Percentiles rank a stretch among this genome's conserved stretches.
These are phyloP conservation scores for Aspergillus sp. DNA, from an alignment of 2,329 filamentous ascomycete genomes.

Conservation along the genomic window DNA sequence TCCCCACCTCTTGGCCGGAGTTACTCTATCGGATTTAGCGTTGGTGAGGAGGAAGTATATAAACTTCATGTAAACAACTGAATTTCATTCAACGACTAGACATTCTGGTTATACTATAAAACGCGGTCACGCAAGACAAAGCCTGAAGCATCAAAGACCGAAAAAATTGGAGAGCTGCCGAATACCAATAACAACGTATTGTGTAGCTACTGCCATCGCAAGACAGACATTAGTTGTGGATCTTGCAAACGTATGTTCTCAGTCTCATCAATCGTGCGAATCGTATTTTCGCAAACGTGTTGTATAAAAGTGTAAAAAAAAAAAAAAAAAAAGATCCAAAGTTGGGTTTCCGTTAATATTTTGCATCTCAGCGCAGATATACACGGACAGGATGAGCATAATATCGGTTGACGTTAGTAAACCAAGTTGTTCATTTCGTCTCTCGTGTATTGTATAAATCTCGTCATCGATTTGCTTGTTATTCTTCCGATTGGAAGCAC, in stretches of 20 bases:
- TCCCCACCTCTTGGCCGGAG: not conserved
- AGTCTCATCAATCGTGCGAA: too few species aligned
- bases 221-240: not conserved
- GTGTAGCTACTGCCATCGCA: not conserved
- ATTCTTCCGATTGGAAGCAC: constrained; percentile 42
- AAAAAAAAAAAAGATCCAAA: too few species aligned
- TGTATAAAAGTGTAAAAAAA: too few species aligned
- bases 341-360: too few species aligned
- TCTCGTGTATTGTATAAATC: constrained; percentile 21
- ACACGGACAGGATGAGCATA: too few species aligned
- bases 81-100: not conserved
- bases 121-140: not conserved
- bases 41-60: not conserved
- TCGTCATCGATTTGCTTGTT: constrained; percentile 23
- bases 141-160: too few species aligned
- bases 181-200: not conserved
- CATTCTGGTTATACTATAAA: not conserved
- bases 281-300: too few species aligned
- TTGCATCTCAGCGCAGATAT: too few species aligned
- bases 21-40: not conserved
- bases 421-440: constrained; percentile 1
- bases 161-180: not conserved
- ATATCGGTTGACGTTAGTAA: not conserved
- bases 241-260: not conserved
- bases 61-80: not conserved